phyloP scores from a whole-genome alignment of 345 rosid species.

The Lumnitzera racemosa region DNA sequence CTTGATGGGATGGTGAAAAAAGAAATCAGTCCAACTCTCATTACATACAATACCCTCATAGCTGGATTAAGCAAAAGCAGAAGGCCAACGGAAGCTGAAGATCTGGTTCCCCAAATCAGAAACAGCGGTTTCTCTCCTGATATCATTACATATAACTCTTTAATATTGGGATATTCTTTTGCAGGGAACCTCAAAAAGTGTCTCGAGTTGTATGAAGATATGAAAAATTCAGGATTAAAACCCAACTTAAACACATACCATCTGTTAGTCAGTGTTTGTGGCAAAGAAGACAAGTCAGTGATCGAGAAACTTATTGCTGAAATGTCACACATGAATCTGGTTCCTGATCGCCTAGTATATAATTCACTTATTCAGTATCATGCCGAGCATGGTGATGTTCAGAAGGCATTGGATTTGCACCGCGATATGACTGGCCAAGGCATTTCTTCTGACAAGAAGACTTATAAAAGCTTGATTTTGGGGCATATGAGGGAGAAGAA shows the following conservation, averaged over 20 bases:
- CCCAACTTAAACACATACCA: slow-evolving; percentile 53
- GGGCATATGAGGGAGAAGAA: slow-evolving; percentile 44
- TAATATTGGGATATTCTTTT: slow-evolving; percentile 56
- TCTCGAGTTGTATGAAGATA: slow-evolving; percentile 48
- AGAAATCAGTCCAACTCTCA: slow-evolving; percentile 43
- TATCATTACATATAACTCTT: slow-evolving; percentile 59
- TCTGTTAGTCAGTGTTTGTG: slow-evolving; percentile 43
- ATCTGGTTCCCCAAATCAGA: slow-evolving; percentile 38
- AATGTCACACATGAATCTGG: slow-evolving; percentile 37
- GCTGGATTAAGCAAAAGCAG: slow-evolving; percentile 56
- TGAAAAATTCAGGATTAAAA: slow-evolving; percentile 52
- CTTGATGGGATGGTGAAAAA: slow-evolving; percentile 55
- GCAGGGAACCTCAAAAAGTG: slow-evolving; percentile 45
- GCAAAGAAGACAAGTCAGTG: slow-evolving; percentile 35
- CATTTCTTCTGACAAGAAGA: slow-evolving; percentile 47
- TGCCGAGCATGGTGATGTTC: slow-evolving; percentile 40
- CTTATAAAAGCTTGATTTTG: slow-evolving; percentile 59
- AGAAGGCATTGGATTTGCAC: slow-evolving; percentile 38
- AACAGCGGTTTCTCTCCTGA: slow-evolving; percentile 52
- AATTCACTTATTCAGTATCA: slow-evolving; percentile 47
- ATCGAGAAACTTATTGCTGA: slow-evolving; percentile 47
- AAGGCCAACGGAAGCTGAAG: slow-evolving; percentile 57
- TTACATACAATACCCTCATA: slow-evolving; percentile 70
- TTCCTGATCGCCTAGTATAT: slow-evolving; percentile 51
- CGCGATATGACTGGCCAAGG: slow-evolving; percentile 45